These are phyloP conservation scores for Barbarea vulgaris DNA, from an alignment of 345 rosid genomes.

Conservation along the genomic window DNA sequence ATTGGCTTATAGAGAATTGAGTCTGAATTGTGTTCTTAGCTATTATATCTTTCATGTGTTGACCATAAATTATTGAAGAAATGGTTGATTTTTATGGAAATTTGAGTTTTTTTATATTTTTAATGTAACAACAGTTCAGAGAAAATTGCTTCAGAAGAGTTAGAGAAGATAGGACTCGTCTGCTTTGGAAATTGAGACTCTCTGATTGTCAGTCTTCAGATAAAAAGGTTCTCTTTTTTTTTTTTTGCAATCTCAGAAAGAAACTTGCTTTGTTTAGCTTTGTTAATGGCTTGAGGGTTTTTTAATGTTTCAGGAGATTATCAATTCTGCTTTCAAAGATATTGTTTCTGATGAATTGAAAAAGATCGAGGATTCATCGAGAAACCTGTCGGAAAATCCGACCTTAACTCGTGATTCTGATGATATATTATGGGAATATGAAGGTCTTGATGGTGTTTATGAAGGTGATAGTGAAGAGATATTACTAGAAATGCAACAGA, in stretches of 20 bases:
- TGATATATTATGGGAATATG: slow-evolving; percentile 87
- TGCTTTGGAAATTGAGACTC: slow-evolving; percentile 81
- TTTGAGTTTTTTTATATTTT: not conserved
- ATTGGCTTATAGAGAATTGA: not conserved
- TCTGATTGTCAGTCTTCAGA: slow-evolving; percentile 49
- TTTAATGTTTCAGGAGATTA: slow-evolving; percentile 53
- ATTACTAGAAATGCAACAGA: slow-evolving; percentile 82
- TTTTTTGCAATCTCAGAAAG: not conserved
- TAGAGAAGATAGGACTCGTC: slow-evolving; percentile 66
- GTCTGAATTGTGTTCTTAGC: not conserved
- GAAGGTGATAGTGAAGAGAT: slow-evolving; percentile 84
- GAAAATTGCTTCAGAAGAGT: slow-evolving; percentile 77
- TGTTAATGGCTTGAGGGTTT: not conserved
- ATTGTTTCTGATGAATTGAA: slow-evolving; percentile 76
- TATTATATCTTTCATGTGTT: not conserved
- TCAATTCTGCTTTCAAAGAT: slow-evolving; percentile 62
- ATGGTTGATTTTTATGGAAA: not conserved
- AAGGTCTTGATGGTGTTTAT: slow-evolving; percentile 63
- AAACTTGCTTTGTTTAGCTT: not conserved
- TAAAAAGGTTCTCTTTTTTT: slow-evolving; percentile 49
- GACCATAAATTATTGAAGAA: not conserved
- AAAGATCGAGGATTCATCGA: slow-evolving; percentile 54
- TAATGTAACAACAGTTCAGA: slow-evolving; percentile 53
- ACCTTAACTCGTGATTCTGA: slow-evolving; percentile 21
- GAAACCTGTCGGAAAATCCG: slow-evolving; percentile 27